Evolutionary conservation across 2,329 filamentous ascomycete species (phyloP).

Genomic region (Blastomyces parvus): DNA sequence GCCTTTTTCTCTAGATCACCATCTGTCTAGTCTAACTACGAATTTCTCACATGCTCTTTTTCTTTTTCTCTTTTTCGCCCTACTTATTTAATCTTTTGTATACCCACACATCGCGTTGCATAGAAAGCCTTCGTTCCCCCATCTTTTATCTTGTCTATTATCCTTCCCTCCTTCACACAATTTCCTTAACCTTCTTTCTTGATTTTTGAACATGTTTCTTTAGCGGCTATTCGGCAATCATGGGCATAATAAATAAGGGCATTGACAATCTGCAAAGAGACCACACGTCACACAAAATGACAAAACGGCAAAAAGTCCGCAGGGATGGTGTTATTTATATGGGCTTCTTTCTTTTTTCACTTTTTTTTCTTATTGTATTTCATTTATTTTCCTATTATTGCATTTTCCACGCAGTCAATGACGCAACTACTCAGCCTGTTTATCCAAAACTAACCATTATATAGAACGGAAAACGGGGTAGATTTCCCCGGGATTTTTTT

Average conservation of each 20-base stretch:
- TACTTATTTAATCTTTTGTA: conserved; percentile 3
- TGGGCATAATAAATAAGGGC: not conserved
- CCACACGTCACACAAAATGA: not conserved
- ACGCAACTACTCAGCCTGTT: not conserved
- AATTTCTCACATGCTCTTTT: not conserved
- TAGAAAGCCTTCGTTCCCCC: not conserved
- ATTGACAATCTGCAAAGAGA: not conserved
- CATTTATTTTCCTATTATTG: not conserved
- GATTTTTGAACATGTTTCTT: not conserved
- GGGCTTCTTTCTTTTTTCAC: not conserved
- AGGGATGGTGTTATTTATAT: conserved; percentile 1
- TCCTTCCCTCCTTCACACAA: not conserved
- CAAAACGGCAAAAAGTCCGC: not conserved
- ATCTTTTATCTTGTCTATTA: not conserved
- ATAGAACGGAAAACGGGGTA: not conserved
- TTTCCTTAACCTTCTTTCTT: not conserved
- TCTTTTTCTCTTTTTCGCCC: not conserved
- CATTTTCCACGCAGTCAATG: not conserved
- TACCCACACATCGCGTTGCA: conserved; percentile 7
- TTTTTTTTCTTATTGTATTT: not conserved
- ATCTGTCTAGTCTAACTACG: not conserved
- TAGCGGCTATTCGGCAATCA: not conserved
- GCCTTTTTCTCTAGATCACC: not conserved
- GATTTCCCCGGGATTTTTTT: not conserved
- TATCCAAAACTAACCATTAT: not conserved